A percentile compares a stretch with the other conserved stretches of the same genome.
Conservation (phyloP, 371 early-diverging fungal species). For the Apophysomyces sp. region DNA sequence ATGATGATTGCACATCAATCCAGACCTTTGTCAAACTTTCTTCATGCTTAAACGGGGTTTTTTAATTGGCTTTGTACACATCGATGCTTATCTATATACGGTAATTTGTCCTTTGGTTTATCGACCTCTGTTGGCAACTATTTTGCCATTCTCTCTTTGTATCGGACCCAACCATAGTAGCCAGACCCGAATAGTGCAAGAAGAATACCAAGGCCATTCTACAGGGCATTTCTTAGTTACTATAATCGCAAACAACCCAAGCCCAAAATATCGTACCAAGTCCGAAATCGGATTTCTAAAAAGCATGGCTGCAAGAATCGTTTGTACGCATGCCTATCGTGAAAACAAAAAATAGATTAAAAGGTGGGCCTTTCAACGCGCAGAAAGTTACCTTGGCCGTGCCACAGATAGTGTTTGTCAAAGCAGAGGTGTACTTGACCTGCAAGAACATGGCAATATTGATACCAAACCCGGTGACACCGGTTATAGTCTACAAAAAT, state of each 20-base stretch:
- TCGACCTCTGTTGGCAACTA: conserved; percentile 14
- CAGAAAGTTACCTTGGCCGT: conserved; percentile 53
- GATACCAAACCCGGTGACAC: conserved; percentile 71
- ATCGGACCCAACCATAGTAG: conserved; percentile 69
- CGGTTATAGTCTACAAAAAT: conserved; percentile 56
- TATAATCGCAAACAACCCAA: background rate
- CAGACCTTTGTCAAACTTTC: too few relatives aligned
- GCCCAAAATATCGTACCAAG: conserved; percentile 40
- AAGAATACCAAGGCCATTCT: conserved; percentile 70
- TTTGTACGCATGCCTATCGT: conserved; percentile 70
- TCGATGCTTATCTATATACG: background rate
- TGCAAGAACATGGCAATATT: conserved; percentile 79
- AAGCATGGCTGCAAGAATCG: conserved; percentile 65
- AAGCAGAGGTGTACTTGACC: conserved; percentile 74
- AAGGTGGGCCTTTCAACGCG: background rate
- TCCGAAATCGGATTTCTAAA: conserved; percentile 68
- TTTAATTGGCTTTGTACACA: too few relatives aligned
- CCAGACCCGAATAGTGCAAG: conserved; percentile 68
- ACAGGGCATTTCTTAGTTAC: background rate
- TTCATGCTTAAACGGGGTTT: too few relatives aligned
- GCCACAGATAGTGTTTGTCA: conserved; percentile 80
- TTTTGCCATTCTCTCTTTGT: conserved; percentile 58
- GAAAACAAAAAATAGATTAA: background rate
- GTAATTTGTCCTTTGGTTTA: too few relatives aligned
- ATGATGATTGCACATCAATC: too few relatives aligned